A percentile compares a stretch with the other conserved stretches of the same genome.
These are phyloP conservation scores for Boechera retrofracta DNA, from an alignment of 345 rosid genomes.

Conservation along the genomic window DNA sequence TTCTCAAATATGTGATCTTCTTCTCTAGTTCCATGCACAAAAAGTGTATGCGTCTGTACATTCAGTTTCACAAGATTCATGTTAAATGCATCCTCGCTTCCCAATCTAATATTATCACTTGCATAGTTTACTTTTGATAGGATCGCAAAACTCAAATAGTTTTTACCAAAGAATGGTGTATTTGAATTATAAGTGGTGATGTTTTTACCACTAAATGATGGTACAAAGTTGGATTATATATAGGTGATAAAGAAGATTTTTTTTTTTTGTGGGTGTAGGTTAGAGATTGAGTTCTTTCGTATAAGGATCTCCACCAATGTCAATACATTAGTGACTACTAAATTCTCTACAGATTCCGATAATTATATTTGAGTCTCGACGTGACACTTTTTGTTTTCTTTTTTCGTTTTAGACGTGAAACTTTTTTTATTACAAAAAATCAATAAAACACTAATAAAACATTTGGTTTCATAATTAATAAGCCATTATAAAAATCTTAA, in stretches of 20 bases:
- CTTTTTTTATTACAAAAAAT: background rate
- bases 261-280: background rate
- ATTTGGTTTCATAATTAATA: too few relatives aligned
- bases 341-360: background rate
- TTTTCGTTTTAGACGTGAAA: too few relatives aligned
- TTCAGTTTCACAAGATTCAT: constrained; percentile 11
- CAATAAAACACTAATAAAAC: too few relatives aligned
- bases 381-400: background rate
- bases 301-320: background rate
- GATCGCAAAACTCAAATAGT: background rate
- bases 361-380: background rate
- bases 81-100: constrained; percentile 5
- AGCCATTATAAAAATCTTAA: background rate
- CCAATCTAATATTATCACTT: background rate
- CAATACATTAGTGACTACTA: background rate
- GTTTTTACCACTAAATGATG: background rate
- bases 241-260: background rate
- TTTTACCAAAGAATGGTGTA: background rate
- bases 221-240: background rate
- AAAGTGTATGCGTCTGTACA: constrained; percentile 17
- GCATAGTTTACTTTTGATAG: constrained; percentile 8
- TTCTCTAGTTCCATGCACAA: constrained; percentile 23
- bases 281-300: background rate
- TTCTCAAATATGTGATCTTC: constrained; percentile 30
- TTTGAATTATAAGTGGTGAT: background rate